Conservation (phyloP, 768 basidiomycete species). For the Dioszegia aurantiaca region DNA sequence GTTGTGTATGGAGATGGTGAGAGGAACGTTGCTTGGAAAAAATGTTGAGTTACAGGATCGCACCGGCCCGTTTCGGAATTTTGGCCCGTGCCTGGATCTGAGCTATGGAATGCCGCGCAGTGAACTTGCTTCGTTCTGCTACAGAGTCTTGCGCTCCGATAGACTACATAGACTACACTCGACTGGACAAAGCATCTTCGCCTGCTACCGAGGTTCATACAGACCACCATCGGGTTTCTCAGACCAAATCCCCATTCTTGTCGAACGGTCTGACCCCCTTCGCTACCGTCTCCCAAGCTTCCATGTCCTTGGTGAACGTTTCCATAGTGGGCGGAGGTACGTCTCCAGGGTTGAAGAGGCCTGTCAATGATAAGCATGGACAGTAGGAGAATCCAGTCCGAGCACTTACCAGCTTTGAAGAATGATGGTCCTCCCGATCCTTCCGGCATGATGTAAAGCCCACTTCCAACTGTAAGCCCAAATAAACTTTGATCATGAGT, state of each 20-base stretch:
- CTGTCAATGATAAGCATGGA: conserved; percentile 3
- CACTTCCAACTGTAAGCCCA: not conserved
- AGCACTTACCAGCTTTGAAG: conserved; percentile 22
- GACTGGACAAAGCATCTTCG: too few relatives aligned
- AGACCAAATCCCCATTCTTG: conserved; percentile 12
- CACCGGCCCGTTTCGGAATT: too few relatives aligned
- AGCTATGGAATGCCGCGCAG: too few relatives aligned
- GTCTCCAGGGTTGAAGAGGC: conserved; percentile 24
- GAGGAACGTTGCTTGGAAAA: not conserved
- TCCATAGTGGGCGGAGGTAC: conserved; percentile 23
- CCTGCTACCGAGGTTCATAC: too few relatives aligned
- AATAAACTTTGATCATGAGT: not conserved
- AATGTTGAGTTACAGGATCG: too few relatives aligned
- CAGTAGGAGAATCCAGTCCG: too few relatives aligned
- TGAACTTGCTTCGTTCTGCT: too few relatives aligned
- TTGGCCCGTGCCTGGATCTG: too few relatives aligned
- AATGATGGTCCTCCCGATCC: not conserved
- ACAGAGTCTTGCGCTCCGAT: too few relatives aligned
- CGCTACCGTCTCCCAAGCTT: conserved; percentile 21
- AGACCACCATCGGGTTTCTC: too few relatives aligned
- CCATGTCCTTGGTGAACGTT: conserved; percentile 29
- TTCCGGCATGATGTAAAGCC: conserved; percentile 17
- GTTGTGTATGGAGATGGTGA: not conserved
- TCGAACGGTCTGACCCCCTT: conserved; percentile 19
- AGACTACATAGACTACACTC: too few relatives aligned